Evolutionary conservation across 2,329 filamentous ascomycete species (phyloP).

Genomic region (Fusarium pilosicola): DNA sequence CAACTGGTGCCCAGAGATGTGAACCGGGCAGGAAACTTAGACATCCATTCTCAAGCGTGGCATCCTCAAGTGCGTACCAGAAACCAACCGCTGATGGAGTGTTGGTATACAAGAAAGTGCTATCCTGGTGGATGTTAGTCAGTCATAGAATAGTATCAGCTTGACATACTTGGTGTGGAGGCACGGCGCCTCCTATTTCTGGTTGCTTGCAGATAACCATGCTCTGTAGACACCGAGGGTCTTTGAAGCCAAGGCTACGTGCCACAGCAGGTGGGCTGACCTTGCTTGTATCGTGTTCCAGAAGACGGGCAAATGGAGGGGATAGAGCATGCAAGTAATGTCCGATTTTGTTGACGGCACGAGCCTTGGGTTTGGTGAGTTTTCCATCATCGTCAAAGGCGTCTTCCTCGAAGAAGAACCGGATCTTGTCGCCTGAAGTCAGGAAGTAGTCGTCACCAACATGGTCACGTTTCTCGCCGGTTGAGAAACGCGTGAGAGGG

Average conservation of each 20-base stretch:
- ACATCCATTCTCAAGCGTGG: constrained; percentile 86
- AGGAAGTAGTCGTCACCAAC: constrained; percentile 97
- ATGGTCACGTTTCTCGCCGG: constrained; percentile 78
- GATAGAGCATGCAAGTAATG: constrained; percentile 79
- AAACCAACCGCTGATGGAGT: constrained; percentile 91
- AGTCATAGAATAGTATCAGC: not conserved
- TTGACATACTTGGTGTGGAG: constrained; percentile 75
- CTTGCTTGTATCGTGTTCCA: constrained; percentile 53
- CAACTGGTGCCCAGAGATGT: constrained; percentile 77
- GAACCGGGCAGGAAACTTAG: constrained; percentile 86
- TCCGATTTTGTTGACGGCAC: constrained; percentile 90
- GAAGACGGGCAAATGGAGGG: constrained; percentile 69
- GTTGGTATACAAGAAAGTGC: constrained; percentile 89
- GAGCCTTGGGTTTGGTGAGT: constrained; percentile 81
- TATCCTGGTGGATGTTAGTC: constrained; percentile 73
- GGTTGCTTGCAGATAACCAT: constrained; percentile 99
- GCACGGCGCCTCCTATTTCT: constrained; percentile 91
- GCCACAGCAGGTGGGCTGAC: constrained; percentile 71
- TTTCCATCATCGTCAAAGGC: constrained; percentile 75
- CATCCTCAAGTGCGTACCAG: constrained; percentile 97
- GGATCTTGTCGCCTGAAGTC: constrained; percentile 86
- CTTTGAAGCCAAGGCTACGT: constrained; percentile 74
- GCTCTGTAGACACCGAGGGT: constrained; percentile 85
- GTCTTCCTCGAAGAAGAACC: constrained; percentile 98
- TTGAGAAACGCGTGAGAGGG: constrained; percentile 93